Evolutionary conservation across 78 protist genomes (phyloP).

Genomic region (Planoprotostelium fungivorum): DNA sequence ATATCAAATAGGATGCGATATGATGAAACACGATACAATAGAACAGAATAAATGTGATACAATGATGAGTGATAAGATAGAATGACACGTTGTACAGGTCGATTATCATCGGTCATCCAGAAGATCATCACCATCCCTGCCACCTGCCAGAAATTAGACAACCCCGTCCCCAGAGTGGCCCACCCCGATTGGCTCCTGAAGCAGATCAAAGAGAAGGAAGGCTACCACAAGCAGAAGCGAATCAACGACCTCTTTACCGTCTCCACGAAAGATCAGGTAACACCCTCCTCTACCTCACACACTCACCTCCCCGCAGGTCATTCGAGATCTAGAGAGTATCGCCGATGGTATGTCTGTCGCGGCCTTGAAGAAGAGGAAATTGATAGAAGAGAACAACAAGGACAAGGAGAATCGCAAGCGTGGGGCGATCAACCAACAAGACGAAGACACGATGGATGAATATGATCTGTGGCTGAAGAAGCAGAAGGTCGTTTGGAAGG

Average conservation of each 20-base stretch:
- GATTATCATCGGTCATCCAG: constrained; percentile 82
- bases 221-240: constrained; percentile 16
- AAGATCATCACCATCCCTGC: constrained; percentile 99
- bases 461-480: constrained; percentile 19
- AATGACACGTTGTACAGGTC: constrained; percentile 40
- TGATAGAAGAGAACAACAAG: background rate
- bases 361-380: background rate
- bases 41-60: background rate
- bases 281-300: background rate
- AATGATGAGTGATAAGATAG: background rate
- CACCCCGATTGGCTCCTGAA: constrained; percentile 96
- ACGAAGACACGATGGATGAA: background rate
- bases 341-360: constrained; percentile 17
- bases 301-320: constrained; percentile 27
- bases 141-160: constrained; percentile 83
- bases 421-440: background rate
- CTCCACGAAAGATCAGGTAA: background rate
- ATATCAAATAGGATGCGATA: no score
- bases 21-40: no score
- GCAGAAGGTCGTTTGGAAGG: constrained; percentile 22
- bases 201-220: constrained; percentile 20
- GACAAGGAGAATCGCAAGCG: background rate
- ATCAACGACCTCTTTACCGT: constrained; percentile 21
- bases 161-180: constrained; percentile 92
- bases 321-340: constrained; percentile 25